Base-by-base conservation (phyloP, 176 grass and related monocot genomes). In the Ampelocalamus luodianensis region DNA sequence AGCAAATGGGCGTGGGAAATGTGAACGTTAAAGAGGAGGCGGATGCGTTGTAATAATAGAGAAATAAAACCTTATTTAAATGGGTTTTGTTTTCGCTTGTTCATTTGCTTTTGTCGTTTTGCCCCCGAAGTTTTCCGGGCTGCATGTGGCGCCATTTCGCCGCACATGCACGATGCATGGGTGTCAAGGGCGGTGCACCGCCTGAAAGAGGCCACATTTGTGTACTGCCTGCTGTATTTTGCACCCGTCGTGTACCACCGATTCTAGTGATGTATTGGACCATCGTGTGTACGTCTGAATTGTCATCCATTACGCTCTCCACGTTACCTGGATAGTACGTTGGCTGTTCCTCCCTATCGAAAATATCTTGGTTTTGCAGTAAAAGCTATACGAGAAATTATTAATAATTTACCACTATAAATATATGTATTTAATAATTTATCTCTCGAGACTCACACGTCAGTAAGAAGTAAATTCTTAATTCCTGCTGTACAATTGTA, bases 21-120 rank as follows among this genome's bases (percentile, higher is more conserved):
- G 83, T 17, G 83, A 92, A 92, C 90, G 87, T 89, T 89, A 48
- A 71, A 50, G 48, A 50, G 14, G 78, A 24, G 71, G 54, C 48
- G 45, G 46, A 69, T 1, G 79, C 2, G 51, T 1, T 4, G 56
- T 59, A 23, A 23, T 23, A 34, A 17, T 8, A 55, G 54, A 7
- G 27, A 37, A 16, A 77, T 50, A 66, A 66, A 74, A 16, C 13
- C 0, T 7, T 0, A 45, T 72, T 72, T 76, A 71, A 81, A 42
- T 37, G 34, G 18, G 22, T 12, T 3, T 18, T 79, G 13, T 79
- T 46, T 9, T 9, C 0, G 46, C 3, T 82, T 5, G 46, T 77
- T 72, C 72, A 24, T 12, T 65, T 76, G 83, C 4, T 3, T 26
- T 86, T 74, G 49, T 51, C 17, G 49, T 51, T 51, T 51, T 51